These are phyloP conservation scores for Ogataea naganishii DNA, from an alignment of 805 yeast species.

Conservation along the genomic window DNA sequence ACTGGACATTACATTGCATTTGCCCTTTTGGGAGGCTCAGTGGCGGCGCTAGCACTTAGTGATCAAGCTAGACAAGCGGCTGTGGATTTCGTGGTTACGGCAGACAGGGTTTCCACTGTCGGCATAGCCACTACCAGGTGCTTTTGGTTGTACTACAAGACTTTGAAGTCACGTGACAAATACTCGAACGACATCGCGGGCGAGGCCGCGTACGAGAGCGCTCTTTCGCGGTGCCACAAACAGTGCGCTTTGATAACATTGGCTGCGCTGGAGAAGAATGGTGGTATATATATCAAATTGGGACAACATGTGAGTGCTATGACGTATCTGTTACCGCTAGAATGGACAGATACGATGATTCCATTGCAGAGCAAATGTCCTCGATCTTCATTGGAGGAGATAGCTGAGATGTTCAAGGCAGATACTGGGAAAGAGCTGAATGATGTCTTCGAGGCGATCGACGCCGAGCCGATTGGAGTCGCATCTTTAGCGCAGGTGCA, in stretches of 20 bases:
- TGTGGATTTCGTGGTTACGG: conserved; percentile 26
- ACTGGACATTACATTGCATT: conserved; percentile 14
- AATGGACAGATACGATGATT: conserved; percentile 94
- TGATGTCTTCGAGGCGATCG: conserved; percentile 61
- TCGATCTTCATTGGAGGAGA: conserved; percentile 59
- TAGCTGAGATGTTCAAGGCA: conserved; percentile 51
- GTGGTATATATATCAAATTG: conserved; percentile 87
- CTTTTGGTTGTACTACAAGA: conserved; percentile 56
- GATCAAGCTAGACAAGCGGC: conserved; percentile 25
- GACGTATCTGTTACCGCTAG: conserved; percentile 82
- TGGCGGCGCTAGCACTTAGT: conserved; percentile 16
- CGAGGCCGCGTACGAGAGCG: conserved; percentile 39
- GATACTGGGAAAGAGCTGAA: conserved; percentile 59
- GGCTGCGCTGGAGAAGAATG: conserved; percentile 72
- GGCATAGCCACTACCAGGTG: conserved; percentile 65
- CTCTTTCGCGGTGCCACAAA: conserved; percentile 58
- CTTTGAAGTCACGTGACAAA: conserved; percentile 30
- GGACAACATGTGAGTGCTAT: conserved; percentile 94
- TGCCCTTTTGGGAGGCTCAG: conserved; percentile 7
- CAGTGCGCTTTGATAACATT: conserved; percentile 74
- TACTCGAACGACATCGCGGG: conserved; percentile 28
- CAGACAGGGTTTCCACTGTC: conserved; percentile 53
- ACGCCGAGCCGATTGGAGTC: conserved; percentile 77
- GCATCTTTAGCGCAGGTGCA: conserved; percentile 98
- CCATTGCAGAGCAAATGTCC: conserved; percentile 93